Percentiles rank a stretch among this genome's conserved stretches.
Conservation (phyloP, 1,139 yeast species). For the Arxiozyma heterogenica region DNA sequence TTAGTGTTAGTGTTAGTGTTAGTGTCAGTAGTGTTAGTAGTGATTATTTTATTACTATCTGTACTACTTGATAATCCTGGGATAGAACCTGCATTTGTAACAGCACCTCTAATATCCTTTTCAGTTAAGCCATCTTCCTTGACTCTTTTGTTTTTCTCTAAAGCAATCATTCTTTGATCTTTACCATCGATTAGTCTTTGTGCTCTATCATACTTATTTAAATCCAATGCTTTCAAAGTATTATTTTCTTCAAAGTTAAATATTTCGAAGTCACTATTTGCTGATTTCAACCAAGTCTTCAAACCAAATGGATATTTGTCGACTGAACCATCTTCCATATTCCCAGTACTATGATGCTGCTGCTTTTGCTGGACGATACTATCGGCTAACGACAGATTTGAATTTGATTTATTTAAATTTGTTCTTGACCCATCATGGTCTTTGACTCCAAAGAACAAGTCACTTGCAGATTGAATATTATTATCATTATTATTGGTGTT, state of each 20-base stretch:
- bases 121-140: constrained; percentile 36
- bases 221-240: constrained; percentile 10
- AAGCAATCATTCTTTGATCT: constrained; percentile 3
- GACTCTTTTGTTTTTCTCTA: constrained; percentile 4
- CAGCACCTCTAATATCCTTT: constrained; percentile 58
- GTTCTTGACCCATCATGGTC: constrained; percentile 1
- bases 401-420: constrained; percentile 2
- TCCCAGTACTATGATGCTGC: neutral
- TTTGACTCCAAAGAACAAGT: neutral
- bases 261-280: neutral
- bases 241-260: neutral
- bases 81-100: constrained; percentile 44
- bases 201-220: constrained; percentile 16
- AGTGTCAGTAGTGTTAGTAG: neutral
- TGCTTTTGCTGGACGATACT: neutral
- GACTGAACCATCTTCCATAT: neutral
- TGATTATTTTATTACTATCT: neutral
- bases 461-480: neutral
- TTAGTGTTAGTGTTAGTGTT: neutral
- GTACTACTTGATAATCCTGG: constrained; percentile 34
- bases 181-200: constrained; percentile 2
- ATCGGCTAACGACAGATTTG: constrained; percentile 1
- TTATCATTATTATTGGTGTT: neutral
- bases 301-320: constrained; percentile 17
- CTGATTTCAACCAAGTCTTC: constrained; percentile 19